Base-by-base conservation (phyloP, 129 eudicot species). In the Ambrosia artemisiifolia region DNA sequence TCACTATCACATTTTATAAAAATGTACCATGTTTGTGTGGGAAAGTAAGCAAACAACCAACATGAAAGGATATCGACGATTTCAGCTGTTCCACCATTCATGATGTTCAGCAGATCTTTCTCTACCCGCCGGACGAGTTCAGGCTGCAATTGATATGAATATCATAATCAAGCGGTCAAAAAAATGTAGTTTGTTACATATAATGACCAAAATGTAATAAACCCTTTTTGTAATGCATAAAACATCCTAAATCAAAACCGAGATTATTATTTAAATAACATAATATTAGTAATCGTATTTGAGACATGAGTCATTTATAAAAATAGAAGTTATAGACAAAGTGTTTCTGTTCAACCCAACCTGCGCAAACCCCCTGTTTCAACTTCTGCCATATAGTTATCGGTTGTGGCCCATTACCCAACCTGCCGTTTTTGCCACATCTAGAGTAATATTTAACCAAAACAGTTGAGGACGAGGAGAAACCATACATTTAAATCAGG, bases 91-190 rank as follows among this genome's bases (percentile, higher is more conserved):
- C 98, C 95, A 70, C 96, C 96, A 33, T 80, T 82, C 90, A 89
- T 92, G 63, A 92, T 92, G 77, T 85, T 87, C 80, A 84, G 78
- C 84, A 93, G 65, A 80, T 93, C 96, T 73, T 77, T 80, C 85
- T 93, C 96, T 10, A 93, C 95, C 18, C 95, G 90, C 35, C 83
- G 86, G 38, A 90, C 96, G 80, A 93, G 90, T 77, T 93, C 96
- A 62, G 98, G 98, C 98, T 92, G 88, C 80, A 85, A 81, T 56
- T 33, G 0, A 51, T 55, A 47, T 49, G 20, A 47, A 67, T 63
- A 8, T 13, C 64, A 50, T 38, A 53, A 40, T 75, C 74, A 74
- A 59, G 14, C 6, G 40, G 42, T 59, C 19, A 59, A 59, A 59
- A 59, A 59, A 2, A 57, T n/a, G 1, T 11, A 59, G 56, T 32